Evolutionary conservation across 2,329 filamentous ascomycete genomes (phyloP), one percentile per base, ranked within the genome.

Genomic region (Talaromyces marneffei): DNA sequence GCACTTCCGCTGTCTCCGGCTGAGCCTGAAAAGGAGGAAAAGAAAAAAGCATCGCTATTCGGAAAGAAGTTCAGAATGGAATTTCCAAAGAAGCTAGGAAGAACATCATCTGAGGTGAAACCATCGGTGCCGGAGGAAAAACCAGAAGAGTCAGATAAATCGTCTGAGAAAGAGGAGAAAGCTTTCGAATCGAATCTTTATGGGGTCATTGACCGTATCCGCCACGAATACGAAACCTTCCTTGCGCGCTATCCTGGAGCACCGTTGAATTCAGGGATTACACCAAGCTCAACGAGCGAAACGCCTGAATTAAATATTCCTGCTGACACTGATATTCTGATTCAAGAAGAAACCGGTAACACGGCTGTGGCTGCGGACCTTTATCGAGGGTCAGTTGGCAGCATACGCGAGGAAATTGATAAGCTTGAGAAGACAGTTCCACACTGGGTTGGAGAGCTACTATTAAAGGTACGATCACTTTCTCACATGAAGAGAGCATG

Each of bases 391-490:
- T 96, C 89, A 2, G 90, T 97, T 2, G 89, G 85, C 60, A 86
- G 85, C 7, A 82, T 95, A 4, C 89, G 89, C 1, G 80, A 84
- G 52, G 90, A 96, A 68, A 88, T 87, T 20, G 91, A 96, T 73
- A 78, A 88, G 20, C 88, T 99, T 57, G 92, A 97, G 77, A 89
- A 91, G 69, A 85, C 88, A 42, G 92, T 89, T 5, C 93, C 94
- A 1, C 88, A 90, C 80, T 99, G 94, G 94, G 81, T 99, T 6
- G 92, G 90, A 14, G 92, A 97, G 65, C 84, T 96, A 37, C 80
- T 99, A 14, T 79, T 99, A 52, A 81, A 82, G 69, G 86, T 88
- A 77, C 66, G 48, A 42, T 46, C 7, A 23, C 37, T 18, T 39
- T 44, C 23, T n/a, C 4, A 23, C 14, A 4, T 18, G 33, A 20